Conservation (phyloP, 1,284 basidiomycete species). For the Microbotryum silenes-acaulis region DNA sequence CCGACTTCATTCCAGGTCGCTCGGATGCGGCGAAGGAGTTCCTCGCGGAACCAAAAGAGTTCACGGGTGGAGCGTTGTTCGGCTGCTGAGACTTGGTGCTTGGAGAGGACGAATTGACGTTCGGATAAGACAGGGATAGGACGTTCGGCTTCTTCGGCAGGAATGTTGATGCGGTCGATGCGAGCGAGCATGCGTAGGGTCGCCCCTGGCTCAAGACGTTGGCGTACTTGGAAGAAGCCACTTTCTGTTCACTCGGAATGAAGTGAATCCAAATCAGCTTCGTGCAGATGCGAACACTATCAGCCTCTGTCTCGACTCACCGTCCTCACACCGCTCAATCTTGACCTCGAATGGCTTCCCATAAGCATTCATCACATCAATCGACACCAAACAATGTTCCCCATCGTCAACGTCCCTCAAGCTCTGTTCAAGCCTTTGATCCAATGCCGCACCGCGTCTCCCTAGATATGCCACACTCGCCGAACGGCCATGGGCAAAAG, state of each 20-base stretch:
- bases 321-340: conserved; percentile 47
- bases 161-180: conserved; percentile 58
- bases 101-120: conserved; percentile 85
- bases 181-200: conserved; percentile 73
- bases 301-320: background rate
- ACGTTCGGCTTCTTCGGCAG: conserved; percentile 51
- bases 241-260: background rate
- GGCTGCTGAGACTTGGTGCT: conserved; percentile 53
- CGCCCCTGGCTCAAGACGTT: conserved; percentile 52
- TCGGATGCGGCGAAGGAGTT: conserved; percentile 59
- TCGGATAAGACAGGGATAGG: conserved; percentile 76
- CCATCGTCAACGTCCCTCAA: conserved; percentile 45
- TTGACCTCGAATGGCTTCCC: conserved; percentile 79
- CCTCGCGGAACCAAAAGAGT: conserved; percentile 90
- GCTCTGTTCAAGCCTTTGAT: conserved; percentile 34
- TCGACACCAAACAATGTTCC: conserved; percentile 71
- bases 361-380: conserved; percentile 83
- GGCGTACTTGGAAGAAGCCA: conserved; percentile 16
- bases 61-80: conserved; percentile 61
- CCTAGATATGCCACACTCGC: conserved; percentile 29
- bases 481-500: conserved; percentile 8
- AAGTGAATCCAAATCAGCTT: too few species aligned
- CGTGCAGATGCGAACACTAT: too few species aligned
- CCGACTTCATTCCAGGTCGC: conserved; percentile 79
- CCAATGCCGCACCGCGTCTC: conserved; percentile 18